Evolutionary conservation across 805 yeast species (phyloP), one percentile per base, ranked within the genome.

Genomic region (Monosporozyma unispora): DNA sequence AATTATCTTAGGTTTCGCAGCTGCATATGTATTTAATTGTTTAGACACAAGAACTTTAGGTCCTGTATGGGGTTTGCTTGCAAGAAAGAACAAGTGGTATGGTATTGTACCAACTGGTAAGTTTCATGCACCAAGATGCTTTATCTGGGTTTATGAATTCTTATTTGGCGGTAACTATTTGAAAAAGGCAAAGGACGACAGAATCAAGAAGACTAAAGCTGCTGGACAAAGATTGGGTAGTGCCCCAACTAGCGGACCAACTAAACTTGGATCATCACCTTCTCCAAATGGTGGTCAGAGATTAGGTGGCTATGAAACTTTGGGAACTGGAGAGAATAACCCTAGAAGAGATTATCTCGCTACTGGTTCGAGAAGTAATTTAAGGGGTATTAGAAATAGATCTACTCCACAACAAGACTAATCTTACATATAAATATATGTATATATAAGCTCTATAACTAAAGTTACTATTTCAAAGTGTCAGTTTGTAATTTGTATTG

Each of bases 11-110:
- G 87, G 87, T 2, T 71, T 78, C 51, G 55, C 67, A 18, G 78
- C 79, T 3, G 85, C 80, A 0, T 82, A 82, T 58, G 51, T 79
- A 4, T 81, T 80, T 65, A 77, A 75, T 52, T 82, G 87, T 59
- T 60, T 80, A 42, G 85, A 81, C 57, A 80, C 86, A 0, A 66
- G 71, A 39, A 76, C 86, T 2, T 60, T 65, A 43, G 80, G 80
- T 0, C 79, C 79, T 4, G 53, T 75, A 60, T 65, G 57, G 73
- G 73, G 68, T 44, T 56, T 67, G 18, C 54, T 57, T 7, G 47
- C 48, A 9, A 45, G 50, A 2, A 55, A 57, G n/a, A 46, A 31
- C 4, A 43, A 55, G 3, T 44, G 35, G 33, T 56, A 58, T 42
- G 63, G 63, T 16, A 48, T 54, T 23, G 48, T 49, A 14, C 63